Evolutionary conservation across 805 yeast genomes (phyloP), one percentile per base, ranked within the genome.

Genomic region (Spathaspora girioi): DNA sequence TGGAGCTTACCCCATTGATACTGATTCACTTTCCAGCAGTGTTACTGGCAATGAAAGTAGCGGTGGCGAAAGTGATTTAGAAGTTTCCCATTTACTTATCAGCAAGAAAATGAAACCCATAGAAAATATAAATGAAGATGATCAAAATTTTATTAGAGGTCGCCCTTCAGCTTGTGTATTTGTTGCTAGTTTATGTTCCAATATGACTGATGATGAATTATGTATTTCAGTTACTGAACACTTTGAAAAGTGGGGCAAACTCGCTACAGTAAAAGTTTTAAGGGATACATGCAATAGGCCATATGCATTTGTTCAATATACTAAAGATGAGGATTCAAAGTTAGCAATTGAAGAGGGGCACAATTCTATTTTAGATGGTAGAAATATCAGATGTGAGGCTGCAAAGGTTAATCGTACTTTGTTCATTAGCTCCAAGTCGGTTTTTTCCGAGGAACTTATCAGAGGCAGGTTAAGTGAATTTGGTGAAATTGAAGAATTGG

Each of bases 351-450:
- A 64, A 17, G 75, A 76, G 53, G 96, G 90, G 10, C 93, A 88
- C 59, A 83, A 84, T 51, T 76, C 89, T 5, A 65, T 73, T 6
- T 67, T 91, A 46, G 83, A 88, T 63, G 96, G 91, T 12, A 78
- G 96, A 64, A 73, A 82, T 3, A 81, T 93, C 43, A 79, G 97
- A 50, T 89, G 96, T 69, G 97, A 93, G 68, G 84, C 84, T 17
- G 98, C 98, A 0, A 84, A 87, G 61, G 97, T 92, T 45, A 93
- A 92, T 67, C 77, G 97, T 56, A 92, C 97, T 12, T 71, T 93
- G 42, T 87, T 81, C 63, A 65, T 90, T 44, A 68, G 83, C 1
- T 66, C 74, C 5, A 54, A 59, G 10, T 51, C 55, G 12, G 53
- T 49, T 2, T 43, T 66, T 14, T 51, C 59, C 10, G 72, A 69